Evolutionary conservation across 805 yeast species (phyloP), one percentile per base, ranked within the genome.

Genomic region (Sugiyamaella valdiviana): DNA sequence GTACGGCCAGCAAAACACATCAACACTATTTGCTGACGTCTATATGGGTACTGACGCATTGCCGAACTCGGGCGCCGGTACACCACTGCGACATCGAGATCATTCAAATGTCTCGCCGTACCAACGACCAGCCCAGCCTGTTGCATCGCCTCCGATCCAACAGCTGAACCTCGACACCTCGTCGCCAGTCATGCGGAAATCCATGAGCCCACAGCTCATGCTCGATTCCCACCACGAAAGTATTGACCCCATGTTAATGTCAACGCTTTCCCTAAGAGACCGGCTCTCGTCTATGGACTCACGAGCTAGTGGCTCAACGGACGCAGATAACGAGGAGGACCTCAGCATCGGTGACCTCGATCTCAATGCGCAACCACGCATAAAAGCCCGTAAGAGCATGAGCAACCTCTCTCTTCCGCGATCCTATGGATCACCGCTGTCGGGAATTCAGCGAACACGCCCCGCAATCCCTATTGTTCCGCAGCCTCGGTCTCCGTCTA

Each of bases 401-500:
- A 46, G 55, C 16, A 51, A 40, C 35, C n/a, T 51, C 22, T 46
- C 53, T 5, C 38, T 48, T 20, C 35, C 26, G 14, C 16, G 20
- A 32, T 39, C 47, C 15, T 41, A 41, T 24, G 53, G 55, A 12
- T 54, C 57, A 1, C 59, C 59, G 17, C 36, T 55, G 37, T 48
- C 50, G 16, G 44, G 51, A 14, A 14, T 54, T 26, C 55, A 54
- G 29, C 39, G 55, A 6, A 32, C 43, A 17, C 37, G 48, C 29
- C 38, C 19, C 16, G 39, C 36, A 17, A 40, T 14, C 20, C 21
- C 44, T 19, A 19, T 29, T 36, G 44, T 26, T 36, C 20, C 36
- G 12, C 43, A 10, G 23, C 39, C 42, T 14, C 32, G 71, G 50
- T 74, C 78, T 1, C 83, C 83, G 17, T 65, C 82, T 60, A 76